Evolutionary conservation across 164 flowering plant species (phyloP).

Genomic region (Kalanchoe fedtschenkoi): DNA sequence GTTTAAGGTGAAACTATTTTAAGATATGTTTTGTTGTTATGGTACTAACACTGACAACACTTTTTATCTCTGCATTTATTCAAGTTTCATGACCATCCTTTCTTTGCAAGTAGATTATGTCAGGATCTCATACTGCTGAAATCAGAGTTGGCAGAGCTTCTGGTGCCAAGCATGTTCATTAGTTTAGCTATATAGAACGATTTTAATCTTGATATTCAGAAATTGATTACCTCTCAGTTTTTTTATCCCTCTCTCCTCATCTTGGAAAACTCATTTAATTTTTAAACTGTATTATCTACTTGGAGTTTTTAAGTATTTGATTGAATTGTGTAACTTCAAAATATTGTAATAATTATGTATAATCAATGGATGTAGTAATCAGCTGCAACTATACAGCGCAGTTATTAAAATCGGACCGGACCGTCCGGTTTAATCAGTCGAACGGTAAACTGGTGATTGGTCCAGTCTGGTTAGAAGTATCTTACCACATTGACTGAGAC

Average conservation of each 20-base stretch:
- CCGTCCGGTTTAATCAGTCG: too few species aligned
- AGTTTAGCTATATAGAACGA: constrained; percentile 58
- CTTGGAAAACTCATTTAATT: not conserved
- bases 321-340: not conserved
- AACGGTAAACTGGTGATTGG: too few species aligned
- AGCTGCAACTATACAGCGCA: not conserved
- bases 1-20: constrained; percentile 59
- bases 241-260: not conserved
- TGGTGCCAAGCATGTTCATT: constrained; percentile 60
- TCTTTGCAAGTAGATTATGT: constrained; percentile 47
- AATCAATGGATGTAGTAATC: not conserved
- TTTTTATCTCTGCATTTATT: not conserved
- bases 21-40: constrained; percentile 31
- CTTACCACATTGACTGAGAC: too few species aligned
- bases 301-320: not conserved
- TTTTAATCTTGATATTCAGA: constrained; percentile 34
- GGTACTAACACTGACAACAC: not conserved
- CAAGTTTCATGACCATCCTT: not conserved
- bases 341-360: not conserved
- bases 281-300: too few species aligned
- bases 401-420: too few species aligned
- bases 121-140: constrained; percentile 74
- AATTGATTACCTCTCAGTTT: constrained; percentile 71
- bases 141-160: constrained; percentile 89
- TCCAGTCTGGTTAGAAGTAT: too few species aligned